A percentile compares a stretch with the other conserved stretches of the same genome.
These are phyloP conservation scores for Mycena citricolor DNA, from an alignment of 1,284 basidiomycete species.

Conservation along the genomic window DNA sequence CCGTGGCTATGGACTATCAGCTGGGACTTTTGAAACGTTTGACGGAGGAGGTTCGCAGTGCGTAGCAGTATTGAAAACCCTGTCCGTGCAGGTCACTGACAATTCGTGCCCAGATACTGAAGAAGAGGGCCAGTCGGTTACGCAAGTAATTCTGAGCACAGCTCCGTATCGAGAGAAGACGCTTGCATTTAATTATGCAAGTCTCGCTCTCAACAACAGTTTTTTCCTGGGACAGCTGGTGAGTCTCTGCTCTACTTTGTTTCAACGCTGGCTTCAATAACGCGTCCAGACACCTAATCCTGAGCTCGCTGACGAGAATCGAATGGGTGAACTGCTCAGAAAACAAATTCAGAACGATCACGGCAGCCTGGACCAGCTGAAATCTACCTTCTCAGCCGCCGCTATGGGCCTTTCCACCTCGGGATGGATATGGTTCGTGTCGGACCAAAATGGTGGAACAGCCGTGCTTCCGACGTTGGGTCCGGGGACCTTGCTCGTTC, in stretches of 20 bases:
- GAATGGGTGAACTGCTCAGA: slow-evolving; percentile 40
- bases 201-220: slow-evolving; percentile 90
- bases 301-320: slow-evolving; percentile 41
- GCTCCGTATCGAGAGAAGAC: slow-evolving; percentile 62
- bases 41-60: slow-evolving; percentile 73
- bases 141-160: slow-evolving; percentile 75
- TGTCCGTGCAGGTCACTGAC: slow-evolving; percentile 1
- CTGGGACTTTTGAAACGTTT: slow-evolving; percentile 74
- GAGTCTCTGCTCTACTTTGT: slow-evolving; percentile 36
- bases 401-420: slow-evolving; percentile 77
- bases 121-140: slow-evolving; percentile 59
- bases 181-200: slow-evolving; percentile 89
- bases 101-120: slow-evolving; percentile 52
- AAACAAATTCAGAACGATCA: slow-evolving; percentile 51
- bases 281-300: slow-evolving; percentile 17
- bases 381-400: slow-evolving; percentile 76
- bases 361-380: slow-evolving; percentile 67
- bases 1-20: slow-evolving; percentile 79
- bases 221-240: slow-evolving; percentile 91
- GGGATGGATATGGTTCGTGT: slow-evolving; percentile 89
- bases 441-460: slow-evolving; percentile 62
- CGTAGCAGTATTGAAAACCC: slow-evolving; percentile 27
- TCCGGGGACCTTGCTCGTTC: slow-evolving; percentile 85
- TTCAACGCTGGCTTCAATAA: slow-evolving; percentile 11
- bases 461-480: slow-evolving; percentile 86